A percentile compares a stretch with the other conserved stretches of the same genome.
These are phyloP conservation scores for Diplodia intermedia DNA, from an alignment of 2,329 filamentous ascomycete species.

Conservation along the genomic window DNA sequence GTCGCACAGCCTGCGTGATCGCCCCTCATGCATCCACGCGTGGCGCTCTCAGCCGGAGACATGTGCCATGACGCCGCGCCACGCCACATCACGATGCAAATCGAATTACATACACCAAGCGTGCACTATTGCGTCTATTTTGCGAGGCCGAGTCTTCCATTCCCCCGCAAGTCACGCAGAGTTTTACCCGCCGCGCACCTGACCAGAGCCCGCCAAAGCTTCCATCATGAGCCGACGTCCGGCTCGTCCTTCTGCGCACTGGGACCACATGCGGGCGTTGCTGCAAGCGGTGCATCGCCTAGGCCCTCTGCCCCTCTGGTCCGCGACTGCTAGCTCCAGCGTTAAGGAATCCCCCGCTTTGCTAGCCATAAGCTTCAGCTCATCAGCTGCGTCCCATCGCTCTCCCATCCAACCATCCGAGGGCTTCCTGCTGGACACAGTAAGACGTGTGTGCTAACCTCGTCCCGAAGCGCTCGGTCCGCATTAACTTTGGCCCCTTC, in stretches of 20 bases:
- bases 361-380: conserved; percentile 6
- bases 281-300: background rate
- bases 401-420: background rate
- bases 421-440: no score
- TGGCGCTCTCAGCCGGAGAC: background rate
- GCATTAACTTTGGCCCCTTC: background rate
- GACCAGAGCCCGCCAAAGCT: background rate
- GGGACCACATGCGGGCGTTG: conserved; percentile 1
- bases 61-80: conserved; percentile 15
- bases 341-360: background rate
- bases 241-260: background rate
- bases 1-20: conserved; percentile 24
- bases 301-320: background rate
- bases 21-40: conserved; percentile 25
- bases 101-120: conserved; percentile 8
- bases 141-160: background rate
- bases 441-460: background rate
- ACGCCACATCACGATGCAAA: conserved; percentile 18
- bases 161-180: background rate
- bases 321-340: background rate
- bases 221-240: background rate
- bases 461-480: conserved; percentile 4
- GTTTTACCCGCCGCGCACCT: background rate
- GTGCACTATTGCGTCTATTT: no score
- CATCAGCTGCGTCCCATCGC: conserved; percentile 9